Evolutionary conservation across 2,329 filamentous ascomycete genomes (phyloP).

Genomic region (Catunica adiposa): DNA sequence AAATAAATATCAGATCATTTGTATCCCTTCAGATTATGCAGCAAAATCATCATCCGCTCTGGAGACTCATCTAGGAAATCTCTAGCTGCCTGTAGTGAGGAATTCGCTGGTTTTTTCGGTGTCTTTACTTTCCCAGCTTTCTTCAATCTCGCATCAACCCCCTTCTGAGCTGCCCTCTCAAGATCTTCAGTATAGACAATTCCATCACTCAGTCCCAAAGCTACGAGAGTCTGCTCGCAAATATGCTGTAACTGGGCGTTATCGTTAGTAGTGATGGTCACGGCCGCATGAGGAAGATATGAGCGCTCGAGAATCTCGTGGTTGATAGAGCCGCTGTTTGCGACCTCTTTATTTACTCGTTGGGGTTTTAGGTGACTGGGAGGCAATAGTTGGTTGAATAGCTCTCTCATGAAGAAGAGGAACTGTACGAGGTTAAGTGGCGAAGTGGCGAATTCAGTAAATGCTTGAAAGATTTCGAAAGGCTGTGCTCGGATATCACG

Average conservation of each 20-base stretch:
- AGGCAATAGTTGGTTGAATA: constrained; percentile 30
- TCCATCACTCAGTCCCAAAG: background rate
- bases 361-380: constrained; percentile 26
- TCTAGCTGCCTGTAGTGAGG: constrained; percentile 26
- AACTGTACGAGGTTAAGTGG: constrained; percentile 24
- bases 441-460: constrained; percentile 17
- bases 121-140: constrained; percentile 29
- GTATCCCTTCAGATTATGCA: constrained; percentile 7
- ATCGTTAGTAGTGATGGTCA: constrained; percentile 41
- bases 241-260: constrained; percentile 58
- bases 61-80: constrained; percentile 29
- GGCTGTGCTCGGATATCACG: constrained; percentile 23
- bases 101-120: constrained; percentile 19
- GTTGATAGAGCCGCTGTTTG: constrained; percentile 26
- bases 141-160: constrained; percentile 18
- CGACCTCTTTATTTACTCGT: constrained; percentile 23
- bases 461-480: constrained; percentile 12
- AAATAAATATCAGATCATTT: background rate
- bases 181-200: background rate
- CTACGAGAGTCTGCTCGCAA: constrained; percentile 32
- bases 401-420: constrained; percentile 29
- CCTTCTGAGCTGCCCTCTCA: constrained; percentile 3
- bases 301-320: constrained; percentile 34
- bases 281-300: constrained; percentile 51
- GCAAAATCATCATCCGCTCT: constrained; percentile 22